Percentiles rank a stretch among this genome's conserved stretches.
Evolutionary conservation across 2,329 filamentous ascomycete species (phyloP).

Genomic region (Capronia coronata): DNA sequence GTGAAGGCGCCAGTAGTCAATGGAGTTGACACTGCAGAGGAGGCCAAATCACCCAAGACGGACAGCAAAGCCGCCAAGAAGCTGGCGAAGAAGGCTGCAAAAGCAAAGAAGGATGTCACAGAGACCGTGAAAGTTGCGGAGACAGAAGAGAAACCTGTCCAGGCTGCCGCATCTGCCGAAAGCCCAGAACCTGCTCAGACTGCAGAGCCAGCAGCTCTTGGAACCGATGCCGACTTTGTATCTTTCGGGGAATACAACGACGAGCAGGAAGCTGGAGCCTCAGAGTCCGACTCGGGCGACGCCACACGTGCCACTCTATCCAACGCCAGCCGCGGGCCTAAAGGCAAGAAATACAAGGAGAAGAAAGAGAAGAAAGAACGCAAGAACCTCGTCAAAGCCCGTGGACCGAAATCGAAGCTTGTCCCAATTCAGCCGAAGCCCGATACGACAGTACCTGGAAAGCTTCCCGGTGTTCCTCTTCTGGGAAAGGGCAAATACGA

Average conservation of each 20-base stretch:
- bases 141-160: background rate
- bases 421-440: conserved; percentile 13
- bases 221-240: conserved; percentile 15
- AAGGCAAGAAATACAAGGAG: conserved; percentile 7
- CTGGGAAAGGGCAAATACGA: conserved; percentile 20
- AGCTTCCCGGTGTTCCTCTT: conserved; percentile 14
- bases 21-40: background rate
- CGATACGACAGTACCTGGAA: conserved; percentile 10
- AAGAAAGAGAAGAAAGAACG: conserved; percentile 14
- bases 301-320: background rate
- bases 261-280: background rate
- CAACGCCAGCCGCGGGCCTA: background rate
- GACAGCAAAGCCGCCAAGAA: conserved; percentile 1
- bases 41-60: background rate
- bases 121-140: background rate
- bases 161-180: background rate
- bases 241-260: conserved; percentile 11
- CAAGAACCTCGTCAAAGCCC: conserved; percentile 22
- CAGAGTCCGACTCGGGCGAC: background rate
- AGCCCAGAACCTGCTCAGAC: background rate
- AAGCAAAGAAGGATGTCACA: background rate
- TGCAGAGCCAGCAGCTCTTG: conserved; percentile 2
- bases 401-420: conserved; percentile 17
- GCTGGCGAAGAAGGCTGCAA: conserved; percentile 7
- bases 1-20: background rate